Base-by-base conservation (phyloP, 2,329 filamentous ascomycete genomes). In the Ascochyta lentis region DNA sequence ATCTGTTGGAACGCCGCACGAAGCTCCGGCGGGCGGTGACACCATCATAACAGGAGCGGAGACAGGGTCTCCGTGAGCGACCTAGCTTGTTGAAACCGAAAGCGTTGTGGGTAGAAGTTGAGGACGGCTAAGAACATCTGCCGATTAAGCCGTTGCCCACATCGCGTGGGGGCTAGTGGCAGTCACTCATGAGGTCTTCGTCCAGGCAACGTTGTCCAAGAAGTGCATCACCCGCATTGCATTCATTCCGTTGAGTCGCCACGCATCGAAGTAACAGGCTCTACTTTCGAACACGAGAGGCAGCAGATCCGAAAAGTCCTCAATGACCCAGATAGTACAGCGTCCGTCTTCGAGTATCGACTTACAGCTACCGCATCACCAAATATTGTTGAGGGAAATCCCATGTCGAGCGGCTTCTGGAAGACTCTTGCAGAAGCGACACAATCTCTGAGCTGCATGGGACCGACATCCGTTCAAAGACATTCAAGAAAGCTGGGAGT, bases 1-100 rank as follows among this genome's bases (percentile, higher is more conserved):
- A 47, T 31, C 37, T 51, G 47, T 24, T 43, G 31, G 33, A 26
- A 39, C 33, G 27, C 38, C 31, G 23, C 26, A 19, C 37, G 35
- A 23, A 39, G 27, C 26, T 47, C 24, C 42, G 31, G 47, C 6
- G n/a, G 33, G 38, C 35, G 42, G 53, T 56, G 47, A 38, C 42
- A 38, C 13, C 27, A n/a, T 43, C 47, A 23, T 16, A 47, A 51
- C 7, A 51, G 47, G 53, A 51, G 42, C 53, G 53, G 53, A 26
- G 26, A 26, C 27, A 10, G 19, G 23, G 48, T 24, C 53, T 51
- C 53, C 53, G 53, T 51, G 43, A 47, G 13, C 47, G 16, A 51
- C 46, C 38, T 29, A 22, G 38, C 19, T 43, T 26, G 38, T 50
- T 51, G 31, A 43, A 50, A 47, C 47, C 37, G 47, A 42, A 42